Evolutionary conservation across 176 grass and related monocot genomes (phyloP), one percentile per base, ranked within the genome.

Genomic region (Ananas comosus): DNA sequence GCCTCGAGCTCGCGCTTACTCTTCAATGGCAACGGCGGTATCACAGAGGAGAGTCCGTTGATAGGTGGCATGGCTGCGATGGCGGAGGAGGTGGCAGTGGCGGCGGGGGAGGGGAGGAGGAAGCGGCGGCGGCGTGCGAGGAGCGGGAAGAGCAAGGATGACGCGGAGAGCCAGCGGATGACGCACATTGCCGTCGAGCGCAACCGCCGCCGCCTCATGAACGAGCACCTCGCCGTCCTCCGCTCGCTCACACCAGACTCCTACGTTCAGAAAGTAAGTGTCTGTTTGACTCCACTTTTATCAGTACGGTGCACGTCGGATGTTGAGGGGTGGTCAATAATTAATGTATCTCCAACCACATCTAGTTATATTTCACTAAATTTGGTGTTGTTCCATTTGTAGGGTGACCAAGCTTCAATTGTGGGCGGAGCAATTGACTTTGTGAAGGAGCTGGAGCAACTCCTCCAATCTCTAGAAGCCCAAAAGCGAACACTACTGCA

Each of bases 321-420:
- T 58, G 53, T 58, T 27, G 25, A 27, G 25, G 25, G 25, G 25
- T 27, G 25, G 25, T 27, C 25, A 27, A 27, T 27, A 27, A 67
- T 75, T 76, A 69, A 70, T 79, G 48, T 53, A 1, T 27, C 49
- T 53, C 23, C 14, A 63, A 51, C 61, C 63, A 84, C 3, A 33
- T 33, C 29, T 33, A 4, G 29, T 33, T 72, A 23, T 79, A 59
- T 3, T 64, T 76, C 58, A 42, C 17, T n/a, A 11, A 2, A 23
- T 23, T 23, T 23, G 22, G 22, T 23, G 22, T 51, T 57, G 63
- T 28, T n/a, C 13, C 21, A 66, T 74, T 48, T 66, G 4, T 56
- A 99, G 95, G 87, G 95, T 61, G 95, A 99, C 67, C 95, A 99
- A 83, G 87, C 95, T 50, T 99, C 90, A 25, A 80, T 99, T 42